Evolutionary conservation across 306 rosid species (phyloP), one percentile per base, ranked within the genome.

Genomic region (Sesbania bispinosa): DNA sequence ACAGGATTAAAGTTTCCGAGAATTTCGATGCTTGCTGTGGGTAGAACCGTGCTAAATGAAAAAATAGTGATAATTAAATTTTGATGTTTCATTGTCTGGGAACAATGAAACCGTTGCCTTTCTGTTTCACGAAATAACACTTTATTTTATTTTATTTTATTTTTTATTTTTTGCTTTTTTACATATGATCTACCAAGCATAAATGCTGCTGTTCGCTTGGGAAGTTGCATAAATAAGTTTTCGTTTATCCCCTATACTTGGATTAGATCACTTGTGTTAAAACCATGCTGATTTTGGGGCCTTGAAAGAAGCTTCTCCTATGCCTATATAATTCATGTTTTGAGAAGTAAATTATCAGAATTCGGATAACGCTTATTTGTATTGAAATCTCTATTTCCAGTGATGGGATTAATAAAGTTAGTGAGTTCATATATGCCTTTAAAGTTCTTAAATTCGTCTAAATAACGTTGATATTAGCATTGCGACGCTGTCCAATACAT

Each of bases 61-160:
- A n/a, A n/a, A n/a, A n/a, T n/a, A n/a, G n/a, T n/a, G n/a, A 36
- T 30, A 8, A 29, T 45, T 55, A 0, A 14, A 30, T 4, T 46
- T 62, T 43, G n/a, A 24, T 42, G 53, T 62, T 71, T 78, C 39
- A n/a, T 39, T 43, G 38, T 43, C 61, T n/a, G 62, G 55, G 78
- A 64, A 60, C 26, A 45, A 54, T 10, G 62, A 54, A 27, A 45
- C 52, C 23, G 18, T 33, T 8, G 8, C 7, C 45, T 20, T 39
- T 54, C 52, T 18, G 5, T 71, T 57, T 55, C 46, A 0, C 5
- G 1, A 57, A 9, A 18, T n/a, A 16, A 20, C 6, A 5, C 15
- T n/a, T n/a, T n/a, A n/a, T n/a, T n/a, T n/a, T n/a, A n/a, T n/a
- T n/a, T n/a, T n/a, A n/a, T n/a, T n/a, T n/a, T n/a, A n/a, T n/a